Evolutionary conservation across 192 early-diverging fungal genomes (phyloP).

Genomic region (Rhizoclosmatium globosum): DNA sequence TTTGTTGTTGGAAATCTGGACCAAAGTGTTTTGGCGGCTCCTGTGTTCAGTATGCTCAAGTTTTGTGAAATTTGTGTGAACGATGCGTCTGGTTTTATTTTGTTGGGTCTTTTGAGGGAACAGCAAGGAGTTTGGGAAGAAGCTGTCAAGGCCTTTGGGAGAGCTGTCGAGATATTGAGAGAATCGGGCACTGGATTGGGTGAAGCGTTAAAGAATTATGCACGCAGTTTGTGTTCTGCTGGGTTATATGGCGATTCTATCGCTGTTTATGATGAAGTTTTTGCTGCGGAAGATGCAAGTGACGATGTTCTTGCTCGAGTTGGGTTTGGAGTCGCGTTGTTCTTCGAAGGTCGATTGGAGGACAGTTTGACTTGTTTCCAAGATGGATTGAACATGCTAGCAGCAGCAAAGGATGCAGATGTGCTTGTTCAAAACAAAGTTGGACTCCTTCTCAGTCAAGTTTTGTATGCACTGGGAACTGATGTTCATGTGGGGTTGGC

Average conservation of each 20-base stretch:
- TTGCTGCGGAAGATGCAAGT: conserved; percentile 21
- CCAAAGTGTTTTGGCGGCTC: not conserved
- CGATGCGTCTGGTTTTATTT: conserved; percentile 68
- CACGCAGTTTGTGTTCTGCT: conserved; percentile 70
- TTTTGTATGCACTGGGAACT: conserved; percentile 88
- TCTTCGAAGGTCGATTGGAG: conserved; percentile 72
- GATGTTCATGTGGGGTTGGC: conserved; percentile 79
- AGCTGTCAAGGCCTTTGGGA: conserved; percentile 71
- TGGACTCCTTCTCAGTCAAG: conserved; percentile 80
- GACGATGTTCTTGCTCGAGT: conserved; percentile 44
- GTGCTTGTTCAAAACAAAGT: conserved; percentile 69
- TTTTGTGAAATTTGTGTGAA: conserved; percentile 64
- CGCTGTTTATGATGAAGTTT: conserved; percentile 56
- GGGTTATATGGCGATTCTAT: conserved; percentile 68
- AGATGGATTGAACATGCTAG: conserved; percentile 66
- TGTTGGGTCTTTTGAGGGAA: conserved; percentile 82
- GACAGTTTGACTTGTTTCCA: conserved; percentile 80
- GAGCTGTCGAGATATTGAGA: conserved; percentile 55
- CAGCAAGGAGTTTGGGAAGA: conserved; percentile 70
- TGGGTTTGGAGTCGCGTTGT: conserved; percentile 79
- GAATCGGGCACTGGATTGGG: not conserved
- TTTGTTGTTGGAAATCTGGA: not conserved
- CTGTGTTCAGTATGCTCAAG: conserved; percentile 67
- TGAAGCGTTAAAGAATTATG: conserved; percentile 64
- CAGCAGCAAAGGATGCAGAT: conserved; percentile 32